A percentile compares a stretch with the other conserved stretches of the same genome.
Conservation (phyloP, 352 stramenopile genomes). For the Phytopythium chamaehyphon region DNA sequence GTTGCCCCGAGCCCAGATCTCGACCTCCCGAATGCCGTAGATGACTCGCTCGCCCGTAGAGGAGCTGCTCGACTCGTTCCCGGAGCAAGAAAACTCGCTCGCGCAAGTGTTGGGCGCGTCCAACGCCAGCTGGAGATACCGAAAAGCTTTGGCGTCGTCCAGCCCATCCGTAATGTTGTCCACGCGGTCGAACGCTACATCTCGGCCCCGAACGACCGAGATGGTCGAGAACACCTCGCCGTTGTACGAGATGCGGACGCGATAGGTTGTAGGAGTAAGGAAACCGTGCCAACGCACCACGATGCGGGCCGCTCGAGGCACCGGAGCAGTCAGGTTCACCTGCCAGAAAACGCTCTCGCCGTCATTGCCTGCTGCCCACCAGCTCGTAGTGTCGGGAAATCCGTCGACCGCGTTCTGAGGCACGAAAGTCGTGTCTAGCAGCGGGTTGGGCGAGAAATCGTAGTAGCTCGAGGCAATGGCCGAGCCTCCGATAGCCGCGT, state of each 20-base stretch:
- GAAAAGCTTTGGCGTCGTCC: constrained; percentile 37
- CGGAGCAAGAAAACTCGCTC: constrained; percentile 33
- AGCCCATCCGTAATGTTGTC: constrained; percentile 53
- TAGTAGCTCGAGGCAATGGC: constrained; percentile 75
- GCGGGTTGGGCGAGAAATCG: constrained; percentile 52
- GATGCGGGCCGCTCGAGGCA: constrained; percentile 43
- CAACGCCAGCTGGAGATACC: constrained; percentile 53
- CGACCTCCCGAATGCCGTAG: constrained; percentile 77
- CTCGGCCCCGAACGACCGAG: constrained; percentile 31
- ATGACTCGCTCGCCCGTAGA: constrained; percentile 57
- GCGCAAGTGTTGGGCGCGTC: constrained; percentile 43
- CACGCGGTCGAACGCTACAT: constrained; percentile 58
- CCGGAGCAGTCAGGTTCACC: constrained; percentile 56
- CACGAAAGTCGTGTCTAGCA: constrained; percentile 58
- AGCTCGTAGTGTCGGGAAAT: constrained; percentile 65
- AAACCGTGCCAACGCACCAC: constrained; percentile 78
- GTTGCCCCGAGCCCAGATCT: constrained; percentile 56
- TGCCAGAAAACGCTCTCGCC: constrained; percentile 62
- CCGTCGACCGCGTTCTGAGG: constrained; percentile 69
- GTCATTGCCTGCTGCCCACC: constrained; percentile 61
- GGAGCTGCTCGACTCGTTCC: constrained; percentile 15
- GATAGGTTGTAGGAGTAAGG: constrained; percentile 50
- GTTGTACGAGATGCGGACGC: constrained; percentile 54
- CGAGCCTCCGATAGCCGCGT: constrained; percentile 46
- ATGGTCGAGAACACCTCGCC: constrained; percentile 64